Percentiles rank a stretch among this genome's conserved stretches.
Evolutionary conservation across 495 filamentous ascomycete species (phyloP).

Genomic region (Aspergillus saccharolyticus): DNA sequence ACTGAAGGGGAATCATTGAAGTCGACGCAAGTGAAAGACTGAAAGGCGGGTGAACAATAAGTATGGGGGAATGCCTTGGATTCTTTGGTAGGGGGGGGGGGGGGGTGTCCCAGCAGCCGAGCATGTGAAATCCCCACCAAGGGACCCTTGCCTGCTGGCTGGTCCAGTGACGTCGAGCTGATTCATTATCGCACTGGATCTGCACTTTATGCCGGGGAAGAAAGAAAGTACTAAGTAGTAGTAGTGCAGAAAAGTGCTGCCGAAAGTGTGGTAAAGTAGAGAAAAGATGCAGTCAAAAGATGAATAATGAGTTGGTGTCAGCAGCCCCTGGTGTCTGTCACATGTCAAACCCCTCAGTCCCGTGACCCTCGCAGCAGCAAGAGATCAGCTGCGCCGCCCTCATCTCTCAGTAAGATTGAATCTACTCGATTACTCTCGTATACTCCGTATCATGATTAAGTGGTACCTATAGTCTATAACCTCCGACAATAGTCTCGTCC

Average conservation of each 20-base stretch:
- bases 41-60: too few species aligned
- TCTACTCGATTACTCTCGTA: too few species aligned
- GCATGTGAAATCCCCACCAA: conserved; percentile 34
- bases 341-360: conserved; percentile 17
- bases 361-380: background rate
- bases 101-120: conserved; percentile 13
- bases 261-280: background rate
- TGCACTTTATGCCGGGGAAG: background rate
- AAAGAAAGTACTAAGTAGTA: too few species aligned
- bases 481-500: conserved; percentile 73
- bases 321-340: conserved; percentile 12
- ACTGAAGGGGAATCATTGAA: background rate
- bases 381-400: background rate
- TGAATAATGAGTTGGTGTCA: background rate
- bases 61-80: too few species aligned
- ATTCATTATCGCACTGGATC: background rate
- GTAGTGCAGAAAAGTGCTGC: background rate
- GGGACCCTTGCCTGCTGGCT: background rate
- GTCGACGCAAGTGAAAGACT: too few species aligned
- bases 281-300: background rate
- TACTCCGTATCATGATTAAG: background rate
- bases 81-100: too few species aligned
- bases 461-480: conserved; percentile 7
- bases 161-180: background rate
- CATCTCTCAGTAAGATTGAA: too few species aligned